Conservation (phyloP, 1,139 yeast species). For the Debaryomycetaceae sp. region DNA sequence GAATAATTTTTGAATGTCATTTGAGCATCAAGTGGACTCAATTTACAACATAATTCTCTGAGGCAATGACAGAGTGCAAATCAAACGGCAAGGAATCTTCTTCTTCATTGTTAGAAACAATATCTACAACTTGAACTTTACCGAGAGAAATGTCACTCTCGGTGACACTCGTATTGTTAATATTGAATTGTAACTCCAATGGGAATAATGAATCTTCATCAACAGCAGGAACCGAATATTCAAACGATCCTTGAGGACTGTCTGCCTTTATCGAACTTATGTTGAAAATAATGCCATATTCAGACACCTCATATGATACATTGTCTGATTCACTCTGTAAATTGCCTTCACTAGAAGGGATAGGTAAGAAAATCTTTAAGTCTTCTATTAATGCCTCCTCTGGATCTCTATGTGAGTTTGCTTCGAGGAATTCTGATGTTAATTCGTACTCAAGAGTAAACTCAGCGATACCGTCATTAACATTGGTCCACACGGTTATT, state of each 20-base stretch:
- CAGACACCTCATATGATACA: constrained; percentile 47
- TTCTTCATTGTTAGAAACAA: constrained; percentile 35
- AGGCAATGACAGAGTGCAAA: constrained; percentile 55
- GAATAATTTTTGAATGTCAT: background rate
- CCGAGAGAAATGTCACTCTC: constrained; percentile 43
- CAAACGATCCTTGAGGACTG: constrained; percentile 71
- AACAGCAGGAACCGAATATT: constrained; percentile 68
- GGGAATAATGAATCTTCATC: constrained; percentile 91
- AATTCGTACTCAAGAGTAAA: constrained; percentile 89
- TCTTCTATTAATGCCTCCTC: constrained; percentile 48
- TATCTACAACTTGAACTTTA: constrained; percentile 40
- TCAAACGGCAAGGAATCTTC: constrained; percentile 68
- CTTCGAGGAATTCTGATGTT: constrained; percentile 34
- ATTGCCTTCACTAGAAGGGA: constrained; percentile 53
- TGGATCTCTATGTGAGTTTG: constrained; percentile 17
- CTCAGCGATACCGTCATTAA: constrained; percentile 59
- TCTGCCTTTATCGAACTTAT: constrained; percentile 48
- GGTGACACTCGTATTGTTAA: constrained; percentile 30
- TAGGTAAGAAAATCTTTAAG: constrained; percentile 65
- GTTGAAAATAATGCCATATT: constrained; percentile 59
- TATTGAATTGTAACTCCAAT: constrained; percentile 58
- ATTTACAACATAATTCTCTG: constrained; percentile 67
- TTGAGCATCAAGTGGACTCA: constrained; percentile 15
- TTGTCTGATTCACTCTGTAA: constrained; percentile 50
- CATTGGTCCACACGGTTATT: constrained; percentile 82